Evolutionary conservation across 2,329 filamentous ascomycete species (phyloP), one percentile per base, ranked within the genome.

Genomic region (Aspergillus sp.): DNA sequence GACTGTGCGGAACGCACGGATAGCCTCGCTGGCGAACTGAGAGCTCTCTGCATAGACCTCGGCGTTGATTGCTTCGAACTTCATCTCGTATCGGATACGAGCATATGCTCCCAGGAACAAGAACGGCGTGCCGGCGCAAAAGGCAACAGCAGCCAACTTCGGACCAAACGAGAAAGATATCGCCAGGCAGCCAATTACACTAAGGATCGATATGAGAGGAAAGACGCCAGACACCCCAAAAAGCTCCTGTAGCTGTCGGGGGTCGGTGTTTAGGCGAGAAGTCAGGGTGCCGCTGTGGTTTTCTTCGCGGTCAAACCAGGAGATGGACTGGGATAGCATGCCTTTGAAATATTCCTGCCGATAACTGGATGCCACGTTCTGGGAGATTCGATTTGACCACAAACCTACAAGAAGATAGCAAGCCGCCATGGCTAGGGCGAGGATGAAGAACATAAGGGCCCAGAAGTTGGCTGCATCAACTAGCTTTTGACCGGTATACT

Each of bases 11-110:
- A 90, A 89, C 0, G 88, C 89, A 2, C 85, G 82, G 45, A 92
- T 89, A 3, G 88, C 83, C 69, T 92, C 89, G 1, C 87, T 84
- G 0, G 88, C 89, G 64, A 91, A 91, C 65, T 89, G 85, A n/a
- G 88, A 89, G 66, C 87, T 90, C 64, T 89, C 83, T 15, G 83
- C 81, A 64, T 90, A 91, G 0, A 90, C 86, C 6, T 80, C 81
- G 0, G 83, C 82, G 63, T 88, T 89, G 79, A 89, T 83, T 64
- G 83, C 80, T 62, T 89, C 87, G 60, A 91, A 89, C 59, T 86
- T 76, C 66, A 85, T 80, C 64, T 89, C 87, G 59, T 90, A 89
- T 58, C 86, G 77, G 44, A 85, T 72, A 6, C 83, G 76, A 59
- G 79, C 70, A 58, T 79, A 83, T 1, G 77, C 79, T 5, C 79